Evolutionary conservation across 305 asterid genomes (phyloP), one percentile per base, ranked within the genome.

Genomic region (Fraxinus dipetala): DNA sequence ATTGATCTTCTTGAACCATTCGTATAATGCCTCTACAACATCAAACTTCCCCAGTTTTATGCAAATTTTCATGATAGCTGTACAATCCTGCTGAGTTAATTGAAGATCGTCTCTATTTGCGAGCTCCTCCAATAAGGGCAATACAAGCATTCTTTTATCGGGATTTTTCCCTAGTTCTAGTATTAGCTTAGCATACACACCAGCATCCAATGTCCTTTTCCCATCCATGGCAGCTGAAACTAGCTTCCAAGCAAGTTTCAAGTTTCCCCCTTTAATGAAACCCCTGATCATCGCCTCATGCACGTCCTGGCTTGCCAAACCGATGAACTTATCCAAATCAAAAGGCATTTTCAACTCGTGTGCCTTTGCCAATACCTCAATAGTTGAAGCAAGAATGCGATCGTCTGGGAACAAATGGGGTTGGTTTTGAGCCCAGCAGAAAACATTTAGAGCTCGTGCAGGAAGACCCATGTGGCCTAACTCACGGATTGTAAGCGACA

Each of bases 391-490:
- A 81, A 93, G 97, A 84, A 90, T 85, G 14, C 94, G 92, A 80
- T 95, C 98, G 74, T 93, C 99, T 0, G 98, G 99, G 89, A 90
- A 95, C 76, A 93, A 77, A 87, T 90, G 94, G 7, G 92, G 90
- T 79, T 95, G 97, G 75, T 80, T 90, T 59, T 95, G 91, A 56
- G 87, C 94, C 99, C 99, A 95, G 74, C 92, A 84, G 82, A 91
- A 91, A 28, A 94, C 96, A 54, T 92, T 93, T 3, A 94, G 85
- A 40, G 97, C 98, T 43, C 93, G 87, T 26, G 84, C 90, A 2
- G 99, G 94, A 48, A 87, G 91, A 0, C 91, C 95, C 97, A 96
- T 90, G 75, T 94, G 97, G 31, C 99, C 98, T 85, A 96, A 81
- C 85, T 96, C 99, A 5, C 96, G 87, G 82, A 96, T 80, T 6